phyloP scores from a whole-genome alignment of 345 rosid species.

The Nasturtium officinale region DNA sequence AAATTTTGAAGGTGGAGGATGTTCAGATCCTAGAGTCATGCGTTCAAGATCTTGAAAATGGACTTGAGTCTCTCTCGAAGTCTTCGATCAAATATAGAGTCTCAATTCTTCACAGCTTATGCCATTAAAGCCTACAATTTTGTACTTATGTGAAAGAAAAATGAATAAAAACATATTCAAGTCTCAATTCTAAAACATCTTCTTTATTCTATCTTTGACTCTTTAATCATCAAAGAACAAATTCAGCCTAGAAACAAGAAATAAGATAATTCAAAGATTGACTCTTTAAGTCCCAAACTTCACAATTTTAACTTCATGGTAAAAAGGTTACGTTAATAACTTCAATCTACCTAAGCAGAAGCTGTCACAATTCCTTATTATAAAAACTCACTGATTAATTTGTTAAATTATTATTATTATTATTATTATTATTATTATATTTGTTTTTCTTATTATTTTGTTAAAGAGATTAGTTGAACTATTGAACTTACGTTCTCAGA shows the following conservation, averaged over 20 bases:
- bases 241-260: conserved; percentile 12
- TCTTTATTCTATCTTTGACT: neutral
- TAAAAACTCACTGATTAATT: neutral
- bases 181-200: neutral
- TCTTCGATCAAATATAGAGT: conserved; percentile 51
- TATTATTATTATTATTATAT: too few species aligned
- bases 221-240: conserved; percentile 7
- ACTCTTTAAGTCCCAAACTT: neutral
- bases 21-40: conserved; percentile 41
- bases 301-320: neutral
- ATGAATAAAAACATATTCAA: neutral
- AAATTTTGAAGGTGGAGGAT: conserved; percentile 19
- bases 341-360: neutral
- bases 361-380: too few species aligned
- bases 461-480: too few species aligned
- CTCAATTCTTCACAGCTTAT: conserved; percentile 49
- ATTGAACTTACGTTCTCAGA: conserved; percentile 10
- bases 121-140: conserved; percentile 29
- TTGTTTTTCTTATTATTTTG: too few species aligned
- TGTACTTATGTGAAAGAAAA: neutral
- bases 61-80: conserved; percentile 39
- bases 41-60: conserved; percentile 48
- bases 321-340: neutral
- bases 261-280: neutral
- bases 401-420: neutral